Evolutionary conservation across 2,329 filamentous ascomycete species (phyloP), one percentile per base, ranked within the genome.

Genomic region (Talaromyces sp.): DNA sequence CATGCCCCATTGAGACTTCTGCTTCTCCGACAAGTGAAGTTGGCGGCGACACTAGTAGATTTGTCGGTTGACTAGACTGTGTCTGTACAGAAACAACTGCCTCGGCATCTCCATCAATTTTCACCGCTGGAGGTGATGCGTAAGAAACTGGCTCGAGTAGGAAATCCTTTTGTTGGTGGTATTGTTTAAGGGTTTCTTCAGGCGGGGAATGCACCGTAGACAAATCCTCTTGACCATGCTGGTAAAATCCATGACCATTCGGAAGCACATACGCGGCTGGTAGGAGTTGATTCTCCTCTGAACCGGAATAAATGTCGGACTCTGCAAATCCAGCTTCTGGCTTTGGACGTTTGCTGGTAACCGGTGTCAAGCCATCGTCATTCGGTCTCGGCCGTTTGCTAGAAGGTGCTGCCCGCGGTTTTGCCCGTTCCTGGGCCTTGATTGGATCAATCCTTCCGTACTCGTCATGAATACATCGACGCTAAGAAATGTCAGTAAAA

Each of bases 381-480:
- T 75, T 77, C 5, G 74, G 71, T 47, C 78, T 74, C 40, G 83
- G 79, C 63, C 84, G 82, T 71, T 86, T 87, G 44, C 79, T 75
- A n/a, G 79, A 79, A n/a, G 76, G 77, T 34, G 82, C 82, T 14
- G 83, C 84, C 64, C 85, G 80, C 47, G 85, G 85, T 47, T 87
- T 82, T 2, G 85, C 84, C 28, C 82, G 78, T 68, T 88, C 85
- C 57, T 84, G 83, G 2, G 85, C 84, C 69, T 88, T 88, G 67
- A 86, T 73, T 1, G 85, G 86, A 70, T 89, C 86, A 30, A 88
- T 81, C 61, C 85, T 82, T 56, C 86, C 86, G 65, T 83, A 82
- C 66, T 87, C 85, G 67, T 88, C 86, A 68, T 89, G 86, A 56
- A 88, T 86, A 68, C 86, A 89, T 68, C 86, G 85, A 62, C 86